Conservation (phyloP, 495 filamentous ascomycete genomes). For the Clavariopsis aquatica region DNA sequence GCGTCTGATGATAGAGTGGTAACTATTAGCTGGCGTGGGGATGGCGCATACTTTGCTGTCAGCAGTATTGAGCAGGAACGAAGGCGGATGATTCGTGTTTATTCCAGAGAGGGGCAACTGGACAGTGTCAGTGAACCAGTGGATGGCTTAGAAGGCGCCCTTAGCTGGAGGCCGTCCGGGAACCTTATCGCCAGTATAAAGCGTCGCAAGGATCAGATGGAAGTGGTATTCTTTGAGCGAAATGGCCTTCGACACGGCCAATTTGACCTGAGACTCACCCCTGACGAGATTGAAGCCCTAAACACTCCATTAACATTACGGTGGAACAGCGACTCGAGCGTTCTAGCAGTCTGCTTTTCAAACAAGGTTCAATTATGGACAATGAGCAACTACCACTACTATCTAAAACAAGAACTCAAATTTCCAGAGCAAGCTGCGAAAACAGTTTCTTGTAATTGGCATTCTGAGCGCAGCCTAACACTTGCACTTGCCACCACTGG, state of each 20-base stretch:
- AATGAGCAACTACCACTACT: slow-evolving; percentile 96
- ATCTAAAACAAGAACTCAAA: slow-evolving; percentile 84
- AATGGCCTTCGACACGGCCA: slow-evolving; percentile 94
- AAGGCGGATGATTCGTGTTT: slow-evolving; percentile 81
- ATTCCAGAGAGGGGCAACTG: slow-evolving; percentile 81
- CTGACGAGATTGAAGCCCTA: slow-evolving; percentile 57
- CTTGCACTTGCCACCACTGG: slow-evolving; percentile 47
- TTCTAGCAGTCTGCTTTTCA: slow-evolving; percentile 75
- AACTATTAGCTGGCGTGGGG: slow-evolving; percentile 88
- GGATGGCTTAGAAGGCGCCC: slow-evolving; percentile 77
- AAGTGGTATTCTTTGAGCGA: slow-evolving; percentile 93
- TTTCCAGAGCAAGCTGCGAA: slow-evolving; percentile 5
- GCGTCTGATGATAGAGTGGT: slow-evolving; percentile 66
- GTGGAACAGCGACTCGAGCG: slow-evolving; percentile 91
- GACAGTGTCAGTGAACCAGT: slow-evolving; percentile 94
- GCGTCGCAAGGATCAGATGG: slow-evolving; percentile 63
- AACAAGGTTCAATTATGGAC: slow-evolving; percentile 92
- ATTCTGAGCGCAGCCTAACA: slow-evolving; percentile 76
- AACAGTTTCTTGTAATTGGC: slow-evolving; percentile 57
- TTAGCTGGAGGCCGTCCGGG: slow-evolving; percentile 90
- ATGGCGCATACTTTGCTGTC: slow-evolving; percentile 87
- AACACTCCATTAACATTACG: slow-evolving; percentile 63
- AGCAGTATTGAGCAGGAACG: slow-evolving; percentile 67
- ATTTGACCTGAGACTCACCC: slow-evolving; percentile 71
- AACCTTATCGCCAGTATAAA: slow-evolving; percentile 87